phyloP scores from a whole-genome alignment of 1,284 basidiomycete genomes.

The Ganoderma boninense region DNA sequence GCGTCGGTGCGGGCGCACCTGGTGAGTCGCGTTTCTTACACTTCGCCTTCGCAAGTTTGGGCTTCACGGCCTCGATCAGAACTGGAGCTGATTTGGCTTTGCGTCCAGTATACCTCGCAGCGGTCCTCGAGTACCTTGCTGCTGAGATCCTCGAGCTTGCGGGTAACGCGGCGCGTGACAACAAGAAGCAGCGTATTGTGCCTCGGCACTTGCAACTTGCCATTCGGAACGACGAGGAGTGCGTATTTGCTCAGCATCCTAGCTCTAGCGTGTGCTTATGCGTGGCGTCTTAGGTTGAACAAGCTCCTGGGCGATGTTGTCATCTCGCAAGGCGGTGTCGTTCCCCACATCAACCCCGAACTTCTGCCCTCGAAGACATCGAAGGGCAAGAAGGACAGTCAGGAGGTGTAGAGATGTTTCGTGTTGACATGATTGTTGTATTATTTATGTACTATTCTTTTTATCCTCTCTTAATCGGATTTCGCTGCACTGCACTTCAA shows the following conservation, averaged over 20 bases:
- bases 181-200: conserved; percentile 90
- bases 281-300: conserved; percentile 53
- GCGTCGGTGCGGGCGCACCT: conserved; percentile 82
- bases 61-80: not conserved
- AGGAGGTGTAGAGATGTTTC: conserved; percentile 45
- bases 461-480: conserved; percentile 34
- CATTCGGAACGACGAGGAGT: conserved; percentile 89
- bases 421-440: conserved; percentile 33
- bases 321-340: conserved; percentile 90
- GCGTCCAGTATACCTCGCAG: conserved; percentile 80
- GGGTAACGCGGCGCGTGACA: conserved; percentile 83
- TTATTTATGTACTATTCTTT: conserved; percentile 42
- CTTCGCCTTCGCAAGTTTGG: not conserved
- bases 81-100: conserved; percentile 12
- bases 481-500: conserved; percentile 1
- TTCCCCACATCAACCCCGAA: conserved; percentile 66
- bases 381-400: conserved; percentile 50
- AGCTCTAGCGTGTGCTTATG: not conserved
- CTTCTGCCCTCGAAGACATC: conserved; percentile 63
- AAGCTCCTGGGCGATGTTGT: conserved; percentile 82
- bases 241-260: conserved; percentile 29
- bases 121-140: conserved; percentile 84
- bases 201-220: conserved; percentile 90
- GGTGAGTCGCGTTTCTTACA: conserved; percentile 53
- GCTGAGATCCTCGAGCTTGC: conserved; percentile 91